phyloP scores from a whole-genome alignment of 257 asterid genomes.

The Eucommia ulmoides region DNA sequence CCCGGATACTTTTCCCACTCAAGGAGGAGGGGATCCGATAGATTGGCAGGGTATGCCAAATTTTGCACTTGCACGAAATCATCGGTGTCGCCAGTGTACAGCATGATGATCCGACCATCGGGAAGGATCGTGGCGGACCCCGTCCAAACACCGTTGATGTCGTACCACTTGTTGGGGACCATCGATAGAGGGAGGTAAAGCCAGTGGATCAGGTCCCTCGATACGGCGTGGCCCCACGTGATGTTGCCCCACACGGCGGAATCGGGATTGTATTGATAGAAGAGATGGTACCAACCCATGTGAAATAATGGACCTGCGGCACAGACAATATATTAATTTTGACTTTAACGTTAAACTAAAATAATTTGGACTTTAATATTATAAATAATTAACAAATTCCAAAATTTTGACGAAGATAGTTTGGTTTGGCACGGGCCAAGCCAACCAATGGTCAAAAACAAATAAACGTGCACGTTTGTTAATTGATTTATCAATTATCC shows the following conservation, averaged over 20 bases:
- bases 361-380: neutral
- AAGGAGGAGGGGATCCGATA: neutral
- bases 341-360: too few relatives aligned
- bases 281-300: conserved; percentile 2
- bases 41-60: conserved; percentile 1
- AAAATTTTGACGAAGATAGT: neutral
- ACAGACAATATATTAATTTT: neutral
- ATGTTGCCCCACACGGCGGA: conserved; percentile 1
- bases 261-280: neutral
- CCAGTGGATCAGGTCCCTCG: conserved; percentile 2
- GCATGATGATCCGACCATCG: neutral
- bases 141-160: neutral
- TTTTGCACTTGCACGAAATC: neutral
- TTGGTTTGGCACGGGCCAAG: neutral
- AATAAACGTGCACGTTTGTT: too few relatives aligned
- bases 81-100: neutral
- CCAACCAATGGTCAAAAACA: neutral
- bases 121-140: conserved; percentile 3
- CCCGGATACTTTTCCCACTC: conserved; percentile 1
- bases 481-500: too few relatives aligned
- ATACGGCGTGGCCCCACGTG: conserved; percentile 2
- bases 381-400: neutral
- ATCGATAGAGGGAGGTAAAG: neutral
- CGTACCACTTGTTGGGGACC: neutral
- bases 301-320: neutral